Conservation (phyloP, 805 yeast genomes). For the Zygosaccharomyces pseudorouxii region DNA sequence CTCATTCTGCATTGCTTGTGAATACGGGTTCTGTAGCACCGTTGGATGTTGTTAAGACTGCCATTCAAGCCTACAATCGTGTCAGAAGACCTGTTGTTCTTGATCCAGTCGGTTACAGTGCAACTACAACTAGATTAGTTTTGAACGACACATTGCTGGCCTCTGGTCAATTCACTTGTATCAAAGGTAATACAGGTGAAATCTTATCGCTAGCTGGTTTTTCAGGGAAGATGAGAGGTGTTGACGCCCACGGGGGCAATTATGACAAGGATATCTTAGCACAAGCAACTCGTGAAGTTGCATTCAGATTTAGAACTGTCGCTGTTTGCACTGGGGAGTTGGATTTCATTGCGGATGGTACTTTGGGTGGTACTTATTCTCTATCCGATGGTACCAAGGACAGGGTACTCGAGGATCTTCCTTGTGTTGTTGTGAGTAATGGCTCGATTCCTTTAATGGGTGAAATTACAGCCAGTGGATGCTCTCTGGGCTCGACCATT, state of each 20-base stretch:
- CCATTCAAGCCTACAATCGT: slow-evolving; percentile 54
- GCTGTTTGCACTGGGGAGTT: slow-evolving; percentile 67
- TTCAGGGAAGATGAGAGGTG: slow-evolving; percentile 59
- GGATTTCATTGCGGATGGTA: slow-evolving; percentile 51
- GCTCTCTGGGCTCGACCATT: slow-evolving; percentile 71
- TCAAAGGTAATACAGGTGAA: slow-evolving; percentile 87
- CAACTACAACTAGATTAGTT: slow-evolving; percentile 53
- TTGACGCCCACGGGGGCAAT: slow-evolving; percentile 44
- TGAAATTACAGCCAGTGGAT: slow-evolving; percentile 74
- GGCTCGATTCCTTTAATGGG: slow-evolving; percentile 68
- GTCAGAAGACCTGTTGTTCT: slow-evolving; percentile 60
- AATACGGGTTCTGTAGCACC: slow-evolving; percentile 72
- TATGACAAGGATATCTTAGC: slow-evolving; percentile 31
- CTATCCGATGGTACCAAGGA: slow-evolving; percentile 18
- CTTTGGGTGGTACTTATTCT: slow-evolving; percentile 24
- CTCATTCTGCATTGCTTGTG: slow-evolving; percentile 53
- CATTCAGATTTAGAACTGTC: slow-evolving; percentile 48
- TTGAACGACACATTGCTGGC: slow-evolving; percentile 49
- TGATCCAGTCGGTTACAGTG: slow-evolving; percentile 95
- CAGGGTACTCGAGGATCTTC: slow-evolving; percentile 20
- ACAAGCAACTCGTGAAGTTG: slow-evolving; percentile 45
- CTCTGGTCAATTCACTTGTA: slow-evolving; percentile 55
- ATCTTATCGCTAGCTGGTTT: slow-evolving; percentile 55
- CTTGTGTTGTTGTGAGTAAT: slow-evolving; percentile 34
- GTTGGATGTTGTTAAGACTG: slow-evolving; percentile 43